These are phyloP conservation scores for Melocanna baccifera DNA, from an alignment of 176 grass and related monocot genomes.

Conservation along the genomic window DNA sequence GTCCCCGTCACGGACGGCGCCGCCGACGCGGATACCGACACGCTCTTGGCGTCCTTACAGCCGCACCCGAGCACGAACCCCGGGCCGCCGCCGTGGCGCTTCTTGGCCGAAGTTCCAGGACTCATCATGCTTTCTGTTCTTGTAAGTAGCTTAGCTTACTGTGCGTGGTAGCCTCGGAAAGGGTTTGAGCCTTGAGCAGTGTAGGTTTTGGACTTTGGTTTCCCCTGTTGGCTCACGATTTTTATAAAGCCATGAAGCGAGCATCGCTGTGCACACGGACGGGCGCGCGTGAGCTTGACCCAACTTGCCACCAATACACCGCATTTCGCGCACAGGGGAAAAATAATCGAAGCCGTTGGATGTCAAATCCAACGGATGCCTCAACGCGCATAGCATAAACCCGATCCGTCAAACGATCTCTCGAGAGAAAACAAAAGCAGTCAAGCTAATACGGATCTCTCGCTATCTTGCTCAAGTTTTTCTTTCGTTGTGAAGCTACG, in stretches of 20 bases:
- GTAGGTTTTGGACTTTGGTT: neutral
- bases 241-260: constrained; percentile 11
- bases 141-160: neutral
- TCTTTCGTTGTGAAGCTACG: neutral
- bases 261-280: neutral
- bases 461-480: neutral
- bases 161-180: neutral
- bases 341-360: neutral
- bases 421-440: neutral
- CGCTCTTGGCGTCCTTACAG: constrained; percentile 67
- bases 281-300: neutral
- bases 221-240: neutral
- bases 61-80: constrained; percentile 47
- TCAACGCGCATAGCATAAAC: neutral
- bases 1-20: constrained; percentile 12
- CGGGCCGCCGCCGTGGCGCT: constrained; percentile 22
- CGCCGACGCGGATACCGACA: constrained; percentile 38
- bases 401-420: constrained; percentile 2
- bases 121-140: constrained; percentile 28
- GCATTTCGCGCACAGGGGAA: neutral
- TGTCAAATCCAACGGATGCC: neutral
- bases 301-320: neutral
- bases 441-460: neutral
- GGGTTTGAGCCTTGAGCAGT: neutral
- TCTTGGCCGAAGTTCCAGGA: constrained; percentile 16